Percentiles rank a stretch among this genome's conserved stretches.
phyloP scores from a whole-genome alignment of 768 basidiomycete species.

The Clavulina sp. region DNA sequence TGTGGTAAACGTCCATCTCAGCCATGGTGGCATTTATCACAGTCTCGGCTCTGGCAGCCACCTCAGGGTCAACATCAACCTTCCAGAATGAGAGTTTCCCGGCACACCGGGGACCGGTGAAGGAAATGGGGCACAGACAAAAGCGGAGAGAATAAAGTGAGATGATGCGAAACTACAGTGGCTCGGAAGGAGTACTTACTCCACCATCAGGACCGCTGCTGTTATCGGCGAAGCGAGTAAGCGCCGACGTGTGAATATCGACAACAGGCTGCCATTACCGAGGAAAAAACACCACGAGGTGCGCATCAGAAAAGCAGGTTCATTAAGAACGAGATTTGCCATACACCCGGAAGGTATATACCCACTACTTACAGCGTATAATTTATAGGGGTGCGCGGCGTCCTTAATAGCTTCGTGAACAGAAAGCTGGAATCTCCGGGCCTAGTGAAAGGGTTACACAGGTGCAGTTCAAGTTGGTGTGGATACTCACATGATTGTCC shows the following conservation, averaged over 20 bases:
- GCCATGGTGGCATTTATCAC: slow-evolving; percentile 79
- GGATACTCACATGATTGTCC: slow-evolving; percentile 50
- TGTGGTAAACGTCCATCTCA: slow-evolving; percentile 67
- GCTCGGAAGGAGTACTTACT: slow-evolving; percentile 27
- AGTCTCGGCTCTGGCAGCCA: slow-evolving; percentile 65
- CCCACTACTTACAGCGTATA: slow-evolving; percentile 39
- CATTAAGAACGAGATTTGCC: slow-evolving; percentile 1
- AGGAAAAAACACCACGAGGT: not conserved
- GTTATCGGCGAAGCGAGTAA: not conserved
- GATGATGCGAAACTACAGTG: slow-evolving; percentile 18
- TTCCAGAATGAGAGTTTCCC: not conserved
- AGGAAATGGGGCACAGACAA: not conserved
- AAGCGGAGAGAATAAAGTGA: not conserved
- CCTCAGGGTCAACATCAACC: slow-evolving; percentile 30
- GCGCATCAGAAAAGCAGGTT: not conserved
- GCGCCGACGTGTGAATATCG: slow-evolving; percentile 55
- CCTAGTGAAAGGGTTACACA: slow-evolving; percentile 26
- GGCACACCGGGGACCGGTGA: not conserved
- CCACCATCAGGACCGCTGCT: no score
- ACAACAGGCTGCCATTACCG: slow-evolving; percentile 34
- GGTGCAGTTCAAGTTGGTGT: not conserved
- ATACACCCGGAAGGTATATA: not conserved
- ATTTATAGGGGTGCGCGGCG: slow-evolving; percentile 54
- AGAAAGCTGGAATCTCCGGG: slow-evolving; percentile 48
- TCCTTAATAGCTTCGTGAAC: slow-evolving; percentile 62